Base-by-base conservation (phyloP, 1,284 basidiomycete genomes). In the Marasmius sp. region DNA sequence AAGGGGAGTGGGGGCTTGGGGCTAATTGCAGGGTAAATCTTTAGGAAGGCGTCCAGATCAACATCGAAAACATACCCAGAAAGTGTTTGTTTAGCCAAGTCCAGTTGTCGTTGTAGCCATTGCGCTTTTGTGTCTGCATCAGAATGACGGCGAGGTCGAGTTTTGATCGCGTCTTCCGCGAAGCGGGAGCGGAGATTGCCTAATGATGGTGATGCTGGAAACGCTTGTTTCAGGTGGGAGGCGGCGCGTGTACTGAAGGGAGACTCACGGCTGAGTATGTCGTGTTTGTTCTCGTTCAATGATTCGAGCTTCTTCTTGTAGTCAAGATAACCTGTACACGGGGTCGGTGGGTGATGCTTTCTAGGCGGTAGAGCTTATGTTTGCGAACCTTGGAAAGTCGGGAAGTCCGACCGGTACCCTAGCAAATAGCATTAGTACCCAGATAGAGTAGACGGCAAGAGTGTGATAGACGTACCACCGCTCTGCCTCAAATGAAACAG, bases 341-440 rank as follows among this genome's bases (percentile, higher is more conserved):
- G 16, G 14, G 22, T 38, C 36, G 53, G 20, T 14, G 20, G 14
- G 22, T 4, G 7, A 7, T 54, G 16, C 12, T 20, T 57, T 54
- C 57, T 39, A 27, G 34, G 34, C n/a, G 12, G 34, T 37, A 11
- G 33, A 33, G 14, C 34, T n/a, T 20, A 41, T 27, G 6, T 37
- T 48, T 22, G 54, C 58, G 34, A 6, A 64, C 62, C 57, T 36
- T 56, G 49, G 39, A 64, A 64, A 49, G 57, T 57, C 27, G 54
- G 37, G 33, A 60, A 58, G 39, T 59, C 50, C 6, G 62, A 64
- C 22, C 52, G 39, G 34, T 61, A 64, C 8, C 62, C 62, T 64
- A 18, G 10, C 22, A 43, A 33, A 10, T n/a, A 45, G 51, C 14
- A 52, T 16, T 36, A 38, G 18, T 38, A 38, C 7, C 9, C n/a